phyloP scores from a whole-genome alignment of 225 moss, liverwort and hornwort genomes.

The Takakia lepidozioides region DNA sequence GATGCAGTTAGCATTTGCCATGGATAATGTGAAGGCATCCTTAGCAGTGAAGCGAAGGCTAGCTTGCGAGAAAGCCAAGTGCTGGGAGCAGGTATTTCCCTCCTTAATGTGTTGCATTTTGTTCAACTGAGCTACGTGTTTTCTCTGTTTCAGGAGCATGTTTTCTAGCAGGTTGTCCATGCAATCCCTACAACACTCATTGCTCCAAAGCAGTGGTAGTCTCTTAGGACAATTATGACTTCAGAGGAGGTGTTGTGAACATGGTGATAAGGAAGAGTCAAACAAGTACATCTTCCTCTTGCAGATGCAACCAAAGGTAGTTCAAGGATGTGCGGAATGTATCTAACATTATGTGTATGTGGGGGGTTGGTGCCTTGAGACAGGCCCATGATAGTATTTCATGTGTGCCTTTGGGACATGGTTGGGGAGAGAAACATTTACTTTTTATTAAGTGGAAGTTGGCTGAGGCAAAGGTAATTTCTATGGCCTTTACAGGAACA shows the following conservation, averaged over 20 bases:
- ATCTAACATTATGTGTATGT: too few relatives aligned
- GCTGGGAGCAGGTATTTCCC: conserved; percentile 36
- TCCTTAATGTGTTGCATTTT: too few relatives aligned
- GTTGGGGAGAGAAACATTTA: conserved; percentile 1
- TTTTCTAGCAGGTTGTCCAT: neutral
- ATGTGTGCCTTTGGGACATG: neutral
- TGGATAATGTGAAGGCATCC: conserved; percentile 43
- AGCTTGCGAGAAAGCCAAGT: conserved; percentile 48
- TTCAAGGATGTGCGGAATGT: too few relatives aligned
- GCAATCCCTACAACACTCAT: too few relatives aligned
- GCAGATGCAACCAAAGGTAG: too few relatives aligned
- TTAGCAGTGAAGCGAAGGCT: conserved; percentile 44
- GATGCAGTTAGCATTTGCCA: conserved; percentile 44
- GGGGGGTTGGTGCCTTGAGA: neutral
- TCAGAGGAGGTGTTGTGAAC: too few relatives aligned
- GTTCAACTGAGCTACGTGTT: too few relatives aligned
- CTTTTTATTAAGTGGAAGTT: conserved; percentile 4
- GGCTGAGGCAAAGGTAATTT: conserved; percentile 4
- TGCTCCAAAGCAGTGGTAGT: too few relatives aligned
- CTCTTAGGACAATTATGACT: too few relatives aligned
- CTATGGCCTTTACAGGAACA: too few relatives aligned
- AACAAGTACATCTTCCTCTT: too few relatives aligned
- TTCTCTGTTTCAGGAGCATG: neutral
- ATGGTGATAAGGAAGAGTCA: too few relatives aligned
- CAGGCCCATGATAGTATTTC: conserved; percentile 2